Evolutionary conservation across 352 stramenopile genomes (phyloP).

Genomic region (Phytopythium aichiense): DNA sequence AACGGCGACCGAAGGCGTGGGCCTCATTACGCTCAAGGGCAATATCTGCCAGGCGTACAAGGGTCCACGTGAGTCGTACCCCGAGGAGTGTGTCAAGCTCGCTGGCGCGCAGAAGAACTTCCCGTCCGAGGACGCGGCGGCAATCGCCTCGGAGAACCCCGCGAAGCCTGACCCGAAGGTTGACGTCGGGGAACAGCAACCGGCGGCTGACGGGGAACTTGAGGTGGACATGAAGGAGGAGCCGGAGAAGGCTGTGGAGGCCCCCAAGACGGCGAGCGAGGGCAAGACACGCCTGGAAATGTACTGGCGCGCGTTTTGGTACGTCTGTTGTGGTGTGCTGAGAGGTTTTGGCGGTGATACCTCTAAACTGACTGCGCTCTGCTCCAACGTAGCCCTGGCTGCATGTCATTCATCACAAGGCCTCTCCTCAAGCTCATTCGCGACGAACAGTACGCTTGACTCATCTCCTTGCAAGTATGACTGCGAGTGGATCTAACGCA

Average conservation of each 20-base stretch:
- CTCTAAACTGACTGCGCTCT: not conserved
- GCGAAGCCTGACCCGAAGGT: constrained; percentile 7
- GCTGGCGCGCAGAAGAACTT: constrained; percentile 55
- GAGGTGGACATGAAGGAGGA: constrained; percentile 37
- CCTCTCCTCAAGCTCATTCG: constrained; percentile 57
- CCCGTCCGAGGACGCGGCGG: constrained; percentile 25
- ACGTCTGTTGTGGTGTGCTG: constrained; percentile 9
- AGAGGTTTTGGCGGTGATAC: not conserved
- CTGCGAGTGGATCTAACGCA: not conserved
- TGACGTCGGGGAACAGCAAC: not conserved
- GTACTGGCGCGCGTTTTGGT: constrained; percentile 83
- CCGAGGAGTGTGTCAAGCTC: constrained; percentile 44
- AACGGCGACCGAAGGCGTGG: constrained; percentile 49
- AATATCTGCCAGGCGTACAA: constrained; percentile 67
- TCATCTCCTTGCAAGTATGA: not conserved
- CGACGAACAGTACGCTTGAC: constrained; percentile 42
- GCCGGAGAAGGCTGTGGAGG: constrained; percentile 12
- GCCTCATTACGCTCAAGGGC: constrained; percentile 48
- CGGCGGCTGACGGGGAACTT: constrained; percentile 20
- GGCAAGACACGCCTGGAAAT: constrained; percentile 67
- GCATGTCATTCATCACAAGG: constrained; percentile 67
- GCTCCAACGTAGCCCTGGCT: constrained; percentile 42
- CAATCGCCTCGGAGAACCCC: not conserved
- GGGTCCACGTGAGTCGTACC: constrained; percentile 59
- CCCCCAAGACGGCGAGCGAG: constrained; percentile 3